Evolutionary conservation across 495 filamentous ascomycete genomes (phyloP).

Genomic region (Diplogelasinospora grovesii): DNA sequence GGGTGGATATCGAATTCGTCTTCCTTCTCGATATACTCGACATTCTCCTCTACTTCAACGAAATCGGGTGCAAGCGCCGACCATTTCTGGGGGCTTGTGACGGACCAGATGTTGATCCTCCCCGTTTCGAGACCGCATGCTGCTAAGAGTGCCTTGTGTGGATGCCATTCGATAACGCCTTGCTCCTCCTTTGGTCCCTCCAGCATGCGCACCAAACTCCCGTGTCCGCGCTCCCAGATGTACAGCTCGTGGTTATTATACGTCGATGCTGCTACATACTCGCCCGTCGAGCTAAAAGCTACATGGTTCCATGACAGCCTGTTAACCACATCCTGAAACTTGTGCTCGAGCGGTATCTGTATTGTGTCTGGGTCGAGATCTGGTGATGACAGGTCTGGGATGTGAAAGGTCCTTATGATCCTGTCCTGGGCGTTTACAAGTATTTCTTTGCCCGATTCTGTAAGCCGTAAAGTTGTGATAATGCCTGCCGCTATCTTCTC

Average conservation of each 20-base stretch:
- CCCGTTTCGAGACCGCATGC: conserved; percentile 87
- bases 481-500: conserved; percentile 79
- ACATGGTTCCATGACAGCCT: conserved; percentile 92
- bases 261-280: conserved; percentile 87
- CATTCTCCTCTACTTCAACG: conserved; percentile 94
- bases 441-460: conserved; percentile 73
- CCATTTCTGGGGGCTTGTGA: conserved; percentile 89
- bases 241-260: conserved; percentile 98
- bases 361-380: conserved; percentile 63
- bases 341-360: conserved; percentile 88
- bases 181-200: conserved; percentile 94
- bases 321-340: conserved; percentile 97
- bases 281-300: conserved; percentile 84
- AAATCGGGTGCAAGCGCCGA: conserved; percentile 95
- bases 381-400: conserved; percentile 44
- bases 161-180: conserved; percentile 95
- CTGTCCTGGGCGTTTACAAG: conserved; percentile 88
- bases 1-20: conserved; percentile 98
- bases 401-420: conserved; percentile 79
- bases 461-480: conserved; percentile 79
- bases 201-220: conserved; percentile 91
- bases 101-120: conserved; percentile 87
- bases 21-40: conserved; percentile 89
- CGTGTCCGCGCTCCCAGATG: conserved; percentile 91
- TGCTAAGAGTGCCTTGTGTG: conserved; percentile 75